Evolutionary conservation across 768 basidiomycete species (phyloP), one percentile per base, ranked within the genome.

Genomic region (Russula foetens): DNA sequence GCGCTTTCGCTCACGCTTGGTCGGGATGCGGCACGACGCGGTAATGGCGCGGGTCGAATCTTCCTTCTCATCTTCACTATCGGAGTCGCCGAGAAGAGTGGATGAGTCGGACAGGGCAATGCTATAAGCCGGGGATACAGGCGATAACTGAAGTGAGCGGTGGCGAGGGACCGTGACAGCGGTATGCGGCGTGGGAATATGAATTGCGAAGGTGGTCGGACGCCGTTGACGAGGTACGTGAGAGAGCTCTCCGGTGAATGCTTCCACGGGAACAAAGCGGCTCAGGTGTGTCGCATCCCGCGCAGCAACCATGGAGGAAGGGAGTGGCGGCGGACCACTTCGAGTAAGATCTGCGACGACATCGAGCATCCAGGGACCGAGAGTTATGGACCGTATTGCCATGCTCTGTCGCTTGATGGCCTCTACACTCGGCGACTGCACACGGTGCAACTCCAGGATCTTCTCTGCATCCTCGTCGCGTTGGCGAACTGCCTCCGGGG

Each of bases 281-380:
- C 74, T 75, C 44, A 72, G 60, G 41, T 63, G 69, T 33, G 67
- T 61, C 24, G 66, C 44, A 8, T 71, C 68, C 29, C 69, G 69
- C 31, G 58, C 59, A 21, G 69, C 65, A 12, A 70, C 70, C 8
- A 69, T 26, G 19, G 69, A 66, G 3, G 74, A 68, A 6, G 67
- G 63, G 4, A 70, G 67, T 11, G 65, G 67, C 29, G 53, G 60
- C 2, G 67, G 58, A 33, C 63, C 60, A 4, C 72, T 67, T 53
- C 71, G 73, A 0, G 84, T 84, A 23, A 90, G 72, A 49, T 88
- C 88, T 0, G 82, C 78, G 38, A 92, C 78, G 58, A 80, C 89
- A 39, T 92, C 88, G 59, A 90, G 81, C 90, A 91, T 90, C 90
- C 90, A 92, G 64, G 82, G 82, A n/a, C 85, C 84, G 24, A 86